phyloP scores from a whole-genome alignment of 495 filamentous ascomycete genomes.

The Neurospora cerealis region DNA sequence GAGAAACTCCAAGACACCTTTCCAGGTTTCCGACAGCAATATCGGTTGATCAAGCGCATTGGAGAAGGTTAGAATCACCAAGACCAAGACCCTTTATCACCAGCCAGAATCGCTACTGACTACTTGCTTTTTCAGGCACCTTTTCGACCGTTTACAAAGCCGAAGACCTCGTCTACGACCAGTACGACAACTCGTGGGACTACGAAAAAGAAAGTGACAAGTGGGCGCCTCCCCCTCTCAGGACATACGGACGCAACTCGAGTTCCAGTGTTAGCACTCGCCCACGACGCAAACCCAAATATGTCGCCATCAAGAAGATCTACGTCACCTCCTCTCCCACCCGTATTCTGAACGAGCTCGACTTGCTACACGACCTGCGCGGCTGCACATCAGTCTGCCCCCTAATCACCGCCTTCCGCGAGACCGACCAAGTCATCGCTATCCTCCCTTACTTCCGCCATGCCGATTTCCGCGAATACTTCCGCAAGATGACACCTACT shows the following conservation, averaged over 20 bases:
- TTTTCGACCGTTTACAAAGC: conserved; percentile 99
- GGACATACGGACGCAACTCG: conserved; percentile 22
- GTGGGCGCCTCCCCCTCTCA: conserved; percentile 53
- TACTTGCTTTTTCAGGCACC: conserved; percentile 50
- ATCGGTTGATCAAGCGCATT: conserved; percentile 89
- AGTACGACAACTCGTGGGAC: conserved; percentile 84
- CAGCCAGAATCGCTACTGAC: not conserved
- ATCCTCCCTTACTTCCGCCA: conserved; percentile 93
- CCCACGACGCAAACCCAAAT: conserved; percentile 48
- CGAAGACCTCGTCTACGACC: conserved; percentile 83
- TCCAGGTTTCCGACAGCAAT: conserved; percentile 68
- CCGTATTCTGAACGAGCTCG: conserved; percentile 93
- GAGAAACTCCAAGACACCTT: conserved; percentile 71
- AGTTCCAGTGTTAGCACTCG: conserved; percentile 10
- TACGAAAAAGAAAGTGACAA: conserved; percentile 51
- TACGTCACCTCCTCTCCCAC: conserved; percentile 92
- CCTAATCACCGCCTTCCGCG: conserved; percentile 88
- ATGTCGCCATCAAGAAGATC: conserved; percentile 96
- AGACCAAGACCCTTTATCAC: not conserved
- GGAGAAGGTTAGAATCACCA: conserved; percentile 61
- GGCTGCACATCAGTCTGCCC: conserved; percentile 80
- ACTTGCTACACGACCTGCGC: conserved; percentile 83
- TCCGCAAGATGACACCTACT: conserved; percentile 69
- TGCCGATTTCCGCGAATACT: conserved; percentile 92
- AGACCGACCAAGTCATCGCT: conserved; percentile 89